phyloP scores from a whole-genome alignment of 2,329 filamentous ascomycete species.

The Colletotrichum liriopes region DNA sequence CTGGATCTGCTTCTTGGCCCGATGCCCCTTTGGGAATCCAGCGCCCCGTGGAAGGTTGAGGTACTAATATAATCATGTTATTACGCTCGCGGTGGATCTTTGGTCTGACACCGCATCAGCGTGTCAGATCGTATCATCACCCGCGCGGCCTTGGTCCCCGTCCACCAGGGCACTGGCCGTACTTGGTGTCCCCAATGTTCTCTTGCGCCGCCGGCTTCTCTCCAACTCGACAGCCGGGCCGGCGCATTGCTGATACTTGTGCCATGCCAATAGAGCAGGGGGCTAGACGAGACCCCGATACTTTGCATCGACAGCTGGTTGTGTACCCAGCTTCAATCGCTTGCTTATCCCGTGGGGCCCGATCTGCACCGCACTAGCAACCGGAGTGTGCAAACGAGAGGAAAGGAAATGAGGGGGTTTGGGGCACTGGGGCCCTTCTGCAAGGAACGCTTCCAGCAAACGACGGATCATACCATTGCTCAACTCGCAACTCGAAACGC shows the following conservation, averaged over 20 bases:
- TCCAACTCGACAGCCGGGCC: not conserved
- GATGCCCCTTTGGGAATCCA: constrained; percentile 2
- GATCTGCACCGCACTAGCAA: constrained; percentile 13
- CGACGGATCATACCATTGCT: constrained; percentile 18
- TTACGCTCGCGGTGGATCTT: constrained; percentile 30
- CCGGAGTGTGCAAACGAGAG: constrained; percentile 12
- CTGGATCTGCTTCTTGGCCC: constrained; percentile 16
- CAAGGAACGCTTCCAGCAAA: constrained; percentile 22
- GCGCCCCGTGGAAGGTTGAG: constrained; percentile 7
- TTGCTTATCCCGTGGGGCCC: constrained; percentile 9
- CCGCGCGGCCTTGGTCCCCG: constrained; percentile 12
- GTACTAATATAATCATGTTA: constrained; percentile 21
- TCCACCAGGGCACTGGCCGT: not conserved
- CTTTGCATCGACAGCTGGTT: not conserved
- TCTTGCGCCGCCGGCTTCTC: not conserved
- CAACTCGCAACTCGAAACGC: constrained; percentile 43
- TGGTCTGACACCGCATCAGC: constrained; percentile 23
- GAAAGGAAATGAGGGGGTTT: not conserved
- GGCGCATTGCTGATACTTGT: constrained; percentile 22
- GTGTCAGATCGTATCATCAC: constrained; percentile 33
- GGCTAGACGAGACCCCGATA: not conserved
- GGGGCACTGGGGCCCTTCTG: not conserved
- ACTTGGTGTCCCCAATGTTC: not conserved
- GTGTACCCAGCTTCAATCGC: constrained; percentile 8
- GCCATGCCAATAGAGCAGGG: constrained; percentile 5